These are phyloP conservation scores for Trichoderma gracile DNA, from an alignment of 2,329 filamentous ascomycete genomes.

Conservation along the genomic window DNA sequence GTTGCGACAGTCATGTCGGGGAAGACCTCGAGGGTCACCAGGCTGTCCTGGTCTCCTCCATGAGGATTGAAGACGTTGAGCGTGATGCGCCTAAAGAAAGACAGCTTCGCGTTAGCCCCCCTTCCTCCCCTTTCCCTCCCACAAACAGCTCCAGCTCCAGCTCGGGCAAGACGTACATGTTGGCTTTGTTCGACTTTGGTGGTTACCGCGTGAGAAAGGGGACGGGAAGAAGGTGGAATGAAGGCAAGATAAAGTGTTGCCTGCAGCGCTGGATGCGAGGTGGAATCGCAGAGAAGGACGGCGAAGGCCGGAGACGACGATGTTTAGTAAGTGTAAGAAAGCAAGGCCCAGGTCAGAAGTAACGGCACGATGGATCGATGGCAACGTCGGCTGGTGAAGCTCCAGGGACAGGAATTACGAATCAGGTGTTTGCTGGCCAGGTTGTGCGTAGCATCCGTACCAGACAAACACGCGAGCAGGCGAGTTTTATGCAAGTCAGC, in stretches of 20 bases:
- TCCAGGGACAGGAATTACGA: constrained; percentile 4
- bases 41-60: constrained; percentile 65
- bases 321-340: constrained; percentile 8
- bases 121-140: neutral
- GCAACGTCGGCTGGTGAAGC: neutral
- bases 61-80: constrained; percentile 79
- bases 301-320: neutral
- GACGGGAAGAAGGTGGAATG: neutral
- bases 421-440: constrained; percentile 2
- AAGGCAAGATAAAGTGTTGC: neutral
- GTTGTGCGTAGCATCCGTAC: neutral
- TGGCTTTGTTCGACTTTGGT: neutral
- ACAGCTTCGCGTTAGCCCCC: constrained; percentile 3
- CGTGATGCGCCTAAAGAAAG: constrained; percentile 71
- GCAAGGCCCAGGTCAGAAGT: neutral
- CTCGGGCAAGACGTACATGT: constrained; percentile 20
- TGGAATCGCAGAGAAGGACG: constrained; percentile 2
- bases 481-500: neutral
- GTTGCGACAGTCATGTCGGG: constrained; percentile 80
- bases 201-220: neutral
- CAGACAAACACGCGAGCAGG: constrained; percentile 12
- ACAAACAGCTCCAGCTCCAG: neutral
- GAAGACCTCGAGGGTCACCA: constrained; percentile 80
- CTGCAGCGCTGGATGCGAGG: neutral
- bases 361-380: too few species aligned